Evolutionary conservation across 2,329 filamentous ascomycete genomes (phyloP), one percentile per base, ranked within the genome.

Genomic region (Sporothrix dimorphospora): DNA sequence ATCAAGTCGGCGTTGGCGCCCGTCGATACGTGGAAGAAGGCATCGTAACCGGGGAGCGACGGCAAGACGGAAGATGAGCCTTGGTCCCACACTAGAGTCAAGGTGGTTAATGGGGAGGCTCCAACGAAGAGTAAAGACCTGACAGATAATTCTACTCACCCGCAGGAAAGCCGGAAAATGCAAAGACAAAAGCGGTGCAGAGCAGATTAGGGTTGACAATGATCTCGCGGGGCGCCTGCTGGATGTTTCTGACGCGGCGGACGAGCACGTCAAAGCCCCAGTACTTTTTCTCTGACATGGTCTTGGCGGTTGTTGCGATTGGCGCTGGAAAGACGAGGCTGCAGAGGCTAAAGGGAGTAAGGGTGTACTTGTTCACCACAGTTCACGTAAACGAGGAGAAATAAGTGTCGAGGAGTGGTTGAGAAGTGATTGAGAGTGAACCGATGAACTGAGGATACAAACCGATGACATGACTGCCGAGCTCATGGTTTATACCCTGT

Each of bases 1-100:
- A 76, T 69, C 30, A 72, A 68, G 0, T 38, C 61, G 1, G 76
- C 69, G 49, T 76, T 72, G 3, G 74, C 69, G 24, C 70, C 76
- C 8, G 76, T 74, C 1, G 70, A 65, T 14, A 75, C 71, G 55
- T 67, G 65, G 38, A 75, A 75, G 3, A 53, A 67, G 0, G 71
- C 12, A 34, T 72, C 49, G 63, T 72, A 74, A 21, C 74, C 74
- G 1, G 73, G 73, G 1, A 75, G 72, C 4, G 74, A 73, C 1
- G 74, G 69, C 5, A 74, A 40, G 1, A 69, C 49, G 1, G 74
- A 73, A 2, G 70, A 49, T 2, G 74, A 73, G 49, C 74, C 74
- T 24, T 75, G 74, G 63, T 75, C 74, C 74, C 73, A 75, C 6
- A 51, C 59, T 16, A 34, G 3, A 34, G 6, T 34, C 30, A 34